Evolutionary conservation across 1,139 yeast genomes (phyloP).

Genomic region (Nakaseomyces delphensis): DNA sequence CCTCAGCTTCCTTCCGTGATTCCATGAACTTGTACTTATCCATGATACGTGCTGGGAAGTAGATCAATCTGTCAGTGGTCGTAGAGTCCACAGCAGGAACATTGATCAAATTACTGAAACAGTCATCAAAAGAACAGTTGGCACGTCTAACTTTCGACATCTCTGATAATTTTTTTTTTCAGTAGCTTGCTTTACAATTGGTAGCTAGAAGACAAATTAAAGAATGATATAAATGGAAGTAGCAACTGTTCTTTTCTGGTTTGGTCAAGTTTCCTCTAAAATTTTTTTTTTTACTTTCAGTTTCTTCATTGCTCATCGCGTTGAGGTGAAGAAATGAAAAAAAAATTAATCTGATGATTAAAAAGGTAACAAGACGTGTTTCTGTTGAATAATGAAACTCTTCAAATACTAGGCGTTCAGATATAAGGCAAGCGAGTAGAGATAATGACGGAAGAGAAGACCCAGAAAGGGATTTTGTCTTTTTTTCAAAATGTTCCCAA

Average conservation of each 20-base stretch:
- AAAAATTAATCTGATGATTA: not conserved
- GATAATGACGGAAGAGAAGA: slow-evolving; percentile 1
- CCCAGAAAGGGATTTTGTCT: slow-evolving; percentile 7
- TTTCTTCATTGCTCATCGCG: not conserved
- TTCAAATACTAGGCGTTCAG: no score
- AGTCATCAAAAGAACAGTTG: slow-evolving; percentile 23
- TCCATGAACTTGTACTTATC: slow-evolving; percentile 7
- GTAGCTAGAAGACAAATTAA: no score
- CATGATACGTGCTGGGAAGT: slow-evolving; percentile 5
- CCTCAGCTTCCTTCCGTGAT: slow-evolving; percentile 1
- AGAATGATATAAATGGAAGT: no score
- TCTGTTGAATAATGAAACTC: no score
- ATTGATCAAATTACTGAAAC: slow-evolving; percentile 14
- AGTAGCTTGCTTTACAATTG: not conserved
- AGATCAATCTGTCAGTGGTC: slow-evolving; percentile 6
- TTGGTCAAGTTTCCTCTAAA: not conserved
- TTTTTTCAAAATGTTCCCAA: slow-evolving; percentile 7
- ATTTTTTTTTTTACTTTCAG: not conserved
- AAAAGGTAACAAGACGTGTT: no score
- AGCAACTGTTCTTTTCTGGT: no score
- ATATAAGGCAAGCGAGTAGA: not conserved
- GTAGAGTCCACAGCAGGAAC: slow-evolving; percentile 5
- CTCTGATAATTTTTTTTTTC: no score
- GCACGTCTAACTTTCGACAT: slow-evolving; percentile 12
- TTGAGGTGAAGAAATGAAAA: not conserved